These are phyloP conservation scores for Murraya paniculata DNA, from an alignment of 345 rosid genomes.

Conservation along the genomic window DNA sequence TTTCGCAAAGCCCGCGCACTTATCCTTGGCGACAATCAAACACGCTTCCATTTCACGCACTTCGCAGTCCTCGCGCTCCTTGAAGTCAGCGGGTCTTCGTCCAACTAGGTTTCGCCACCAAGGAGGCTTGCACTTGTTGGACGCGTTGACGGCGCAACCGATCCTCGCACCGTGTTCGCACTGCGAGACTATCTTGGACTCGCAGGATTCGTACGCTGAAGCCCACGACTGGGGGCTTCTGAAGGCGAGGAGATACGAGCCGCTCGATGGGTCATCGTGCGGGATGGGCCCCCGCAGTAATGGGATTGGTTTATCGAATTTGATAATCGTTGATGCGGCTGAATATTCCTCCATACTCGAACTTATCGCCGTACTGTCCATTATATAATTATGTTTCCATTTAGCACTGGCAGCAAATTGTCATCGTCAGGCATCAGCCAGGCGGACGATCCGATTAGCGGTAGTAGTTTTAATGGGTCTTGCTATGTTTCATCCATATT, in stretches of 20 bases:
- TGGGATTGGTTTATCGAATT: constrained; percentile 56
- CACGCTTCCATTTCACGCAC: constrained; percentile 69
- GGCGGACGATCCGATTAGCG: no score
- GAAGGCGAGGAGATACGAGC: constrained; percentile 69
- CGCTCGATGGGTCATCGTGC: constrained; percentile 36
- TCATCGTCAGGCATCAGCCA: no score
- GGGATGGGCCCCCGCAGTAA: constrained; percentile 63
- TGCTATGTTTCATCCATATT: no score
- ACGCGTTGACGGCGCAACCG: constrained; percentile 79
- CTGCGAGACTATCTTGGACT: constrained; percentile 47
- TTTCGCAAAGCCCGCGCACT: constrained; percentile 63
- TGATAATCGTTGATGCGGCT: constrained; percentile 49
- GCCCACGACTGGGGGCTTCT: constrained; percentile 57
- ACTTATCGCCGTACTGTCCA: not conserved
- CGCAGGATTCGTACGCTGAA: constrained; percentile 45
- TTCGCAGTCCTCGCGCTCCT: constrained; percentile 73
- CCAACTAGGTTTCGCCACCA: constrained; percentile 66
- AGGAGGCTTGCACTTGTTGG: constrained; percentile 67
- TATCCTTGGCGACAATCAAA: constrained; percentile 53
- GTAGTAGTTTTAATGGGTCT: no score
- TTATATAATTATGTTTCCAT: not conserved
- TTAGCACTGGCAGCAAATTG: no score
- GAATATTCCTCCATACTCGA: constrained; percentile 51
- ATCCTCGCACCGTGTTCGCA: constrained; percentile 80
- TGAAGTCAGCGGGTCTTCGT: constrained; percentile 35